These are phyloP conservation scores for Russula virescens DNA, from an alignment of 768 basidiomycete genomes.

Conservation along the genomic window DNA sequence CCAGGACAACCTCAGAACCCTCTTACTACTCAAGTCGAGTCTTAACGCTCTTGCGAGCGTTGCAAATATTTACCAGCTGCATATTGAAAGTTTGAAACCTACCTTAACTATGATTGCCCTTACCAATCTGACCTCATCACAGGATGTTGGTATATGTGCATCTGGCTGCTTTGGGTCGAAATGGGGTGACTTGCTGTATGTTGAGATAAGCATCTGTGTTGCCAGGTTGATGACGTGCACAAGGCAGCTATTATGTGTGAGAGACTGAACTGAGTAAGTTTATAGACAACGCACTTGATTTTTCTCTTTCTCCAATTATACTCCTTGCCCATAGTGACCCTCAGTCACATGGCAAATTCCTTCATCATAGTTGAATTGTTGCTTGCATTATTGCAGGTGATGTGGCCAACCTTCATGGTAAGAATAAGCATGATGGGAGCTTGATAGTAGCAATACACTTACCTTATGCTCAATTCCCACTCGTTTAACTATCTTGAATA, in stretches of 20 bases:
- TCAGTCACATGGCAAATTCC: background rate
- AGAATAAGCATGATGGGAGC: background rate
- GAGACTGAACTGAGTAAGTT: too few relatives aligned
- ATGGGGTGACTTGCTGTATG: background rate
- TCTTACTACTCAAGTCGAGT: too few relatives aligned
- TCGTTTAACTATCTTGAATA: constrained; percentile 33
- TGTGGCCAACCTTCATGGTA: background rate
- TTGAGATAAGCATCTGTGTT: background rate
- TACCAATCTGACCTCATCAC: background rate
- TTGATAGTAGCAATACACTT: too few relatives aligned
- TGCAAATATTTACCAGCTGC: too few relatives aligned
- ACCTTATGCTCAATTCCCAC: constrained; percentile 33
- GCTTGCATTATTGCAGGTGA: background rate
- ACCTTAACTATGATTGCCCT: background rate
- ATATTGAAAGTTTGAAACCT: too few relatives aligned
- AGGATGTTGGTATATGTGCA: background rate
- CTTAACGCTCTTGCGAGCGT: too few relatives aligned
- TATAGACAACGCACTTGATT: too few relatives aligned
- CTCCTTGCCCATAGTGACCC: too few relatives aligned
- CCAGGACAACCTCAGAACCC: too few relatives aligned
- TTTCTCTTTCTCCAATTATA: too few relatives aligned
- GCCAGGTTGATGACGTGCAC: background rate
- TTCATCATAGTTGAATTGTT: background rate
- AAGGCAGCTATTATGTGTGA: background rate
- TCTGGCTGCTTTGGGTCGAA: background rate